Percentiles rank a stretch among this genome's conserved stretches.
Conservation (phyloP, 352 stramenopile species). For the Elongisporangium anandrum region DNA sequence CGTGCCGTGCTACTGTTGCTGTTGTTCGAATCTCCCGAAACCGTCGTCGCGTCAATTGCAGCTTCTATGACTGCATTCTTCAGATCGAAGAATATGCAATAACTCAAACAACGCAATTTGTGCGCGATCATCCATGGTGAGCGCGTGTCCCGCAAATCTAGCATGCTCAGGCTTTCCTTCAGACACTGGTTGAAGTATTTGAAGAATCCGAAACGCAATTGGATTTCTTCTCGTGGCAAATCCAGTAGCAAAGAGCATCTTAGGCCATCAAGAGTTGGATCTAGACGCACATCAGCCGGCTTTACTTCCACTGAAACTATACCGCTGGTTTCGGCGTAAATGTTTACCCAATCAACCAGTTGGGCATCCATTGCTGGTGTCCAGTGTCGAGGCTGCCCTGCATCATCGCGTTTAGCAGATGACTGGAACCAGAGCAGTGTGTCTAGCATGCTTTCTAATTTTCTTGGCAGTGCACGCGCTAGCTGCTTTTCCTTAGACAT, state of each 20-base stretch:
- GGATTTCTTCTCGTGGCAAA: conserved; percentile 46
- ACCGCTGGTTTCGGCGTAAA: conserved; percentile 45
- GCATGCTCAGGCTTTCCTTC: conserved; percentile 55
- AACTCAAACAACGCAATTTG: conserved; percentile 59
- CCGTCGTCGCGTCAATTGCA: conserved; percentile 69
- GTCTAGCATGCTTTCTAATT: conserved; percentile 32
- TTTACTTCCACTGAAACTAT: conserved; percentile 58
- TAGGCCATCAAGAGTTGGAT: conserved; percentile 64
- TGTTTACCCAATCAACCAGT: conserved; percentile 87
- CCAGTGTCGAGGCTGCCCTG: conserved; percentile 27
- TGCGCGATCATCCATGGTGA: conserved; percentile 75
- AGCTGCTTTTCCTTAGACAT: conserved; percentile 66
- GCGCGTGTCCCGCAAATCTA: conserved; percentile 73
- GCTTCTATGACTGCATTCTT: conserved; percentile 80
- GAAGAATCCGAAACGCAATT: conserved; percentile 74
- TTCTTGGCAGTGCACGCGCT: conserved; percentile 25
- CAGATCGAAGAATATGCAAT: conserved; percentile 87
- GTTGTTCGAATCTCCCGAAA: conserved; percentile 40
- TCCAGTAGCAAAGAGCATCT: conserved; percentile 67
- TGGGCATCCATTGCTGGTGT: conserved; percentile 74
- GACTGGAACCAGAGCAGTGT: conserved; percentile 17
- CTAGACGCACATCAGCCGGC: conserved; percentile 65
- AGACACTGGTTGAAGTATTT: conserved; percentile 81
- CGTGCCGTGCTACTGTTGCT: conserved; percentile 63
- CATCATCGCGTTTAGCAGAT: neutral